These are phyloP conservation scores for Carex myosuroides DNA, from an alignment of 176 grass and related monocot genomes.

Conservation along the genomic window DNA sequence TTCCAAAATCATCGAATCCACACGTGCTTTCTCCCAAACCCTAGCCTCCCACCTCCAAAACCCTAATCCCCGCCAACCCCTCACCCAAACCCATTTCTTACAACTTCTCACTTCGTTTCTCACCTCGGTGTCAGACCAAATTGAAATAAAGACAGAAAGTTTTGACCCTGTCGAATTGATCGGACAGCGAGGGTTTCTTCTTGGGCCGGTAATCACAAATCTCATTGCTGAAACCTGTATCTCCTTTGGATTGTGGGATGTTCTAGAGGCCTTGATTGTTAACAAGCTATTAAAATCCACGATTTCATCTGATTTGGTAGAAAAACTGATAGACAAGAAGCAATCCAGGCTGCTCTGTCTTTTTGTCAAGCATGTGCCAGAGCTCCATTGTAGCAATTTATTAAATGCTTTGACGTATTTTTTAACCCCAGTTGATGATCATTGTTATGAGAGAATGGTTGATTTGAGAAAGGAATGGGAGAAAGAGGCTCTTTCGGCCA, in stretches of 20 bases:
- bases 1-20: conserved; percentile 31
- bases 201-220: conserved; percentile 29
- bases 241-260: conserved; percentile 21
- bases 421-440: conserved; percentile 45
- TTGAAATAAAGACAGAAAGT: conserved; percentile 20
- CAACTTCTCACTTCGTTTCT: conserved; percentile 40
- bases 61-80: conserved; percentile 9
- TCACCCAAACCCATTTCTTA: conserved; percentile 25
- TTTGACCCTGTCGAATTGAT: neutral
- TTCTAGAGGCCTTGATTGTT: conserved; percentile 38
- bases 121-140: conserved; percentile 17
- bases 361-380: conserved; percentile 42
- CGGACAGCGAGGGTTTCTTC: conserved; percentile 20
- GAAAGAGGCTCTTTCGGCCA: conserved; percentile 45
- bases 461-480: conserved; percentile 47
- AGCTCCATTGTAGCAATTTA: conserved; percentile 51
- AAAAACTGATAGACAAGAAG: conserved; percentile 31
- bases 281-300: conserved; percentile 34
- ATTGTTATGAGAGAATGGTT: conserved; percentile 49
- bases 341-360: conserved; percentile 45
- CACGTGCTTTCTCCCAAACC: conserved; percentile 24
- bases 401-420: conserved; percentile 45
- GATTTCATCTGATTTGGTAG: conserved; percentile 25
- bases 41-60: conserved; percentile 20
- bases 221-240: conserved; percentile 34